These are phyloP conservation scores for Naematelia aurantialba DNA, from an alignment of 768 basidiomycete genomes.

Conservation along the genomic window DNA sequence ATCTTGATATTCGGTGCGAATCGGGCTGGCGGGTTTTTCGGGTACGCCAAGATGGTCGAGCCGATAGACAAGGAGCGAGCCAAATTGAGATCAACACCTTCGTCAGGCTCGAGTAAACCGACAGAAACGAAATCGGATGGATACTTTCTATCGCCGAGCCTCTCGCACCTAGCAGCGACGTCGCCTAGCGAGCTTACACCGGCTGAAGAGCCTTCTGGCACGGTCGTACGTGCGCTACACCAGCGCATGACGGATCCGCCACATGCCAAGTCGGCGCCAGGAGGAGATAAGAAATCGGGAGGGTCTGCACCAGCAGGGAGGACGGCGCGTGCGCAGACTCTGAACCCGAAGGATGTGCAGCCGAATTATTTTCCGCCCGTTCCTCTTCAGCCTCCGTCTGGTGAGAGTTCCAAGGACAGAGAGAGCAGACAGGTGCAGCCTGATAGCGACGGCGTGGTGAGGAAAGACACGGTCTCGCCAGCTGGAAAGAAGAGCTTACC, in stretches of 20 bases:
- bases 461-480: constrained; percentile 46
- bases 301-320: constrained; percentile 7
- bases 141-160: constrained; percentile 31
- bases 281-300: constrained; percentile 8
- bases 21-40: constrained; percentile 90
- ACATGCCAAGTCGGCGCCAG: constrained; percentile 1
- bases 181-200: constrained; percentile 35
- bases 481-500: constrained; percentile 31
- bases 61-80: constrained; percentile 31
- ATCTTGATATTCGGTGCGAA: constrained; percentile 89
- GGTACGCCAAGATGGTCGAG: constrained; percentile 71
- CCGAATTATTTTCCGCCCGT: constrained; percentile 26
- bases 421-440: constrained; percentile 6
- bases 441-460: constrained; percentile 39
- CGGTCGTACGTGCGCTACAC: constrained; percentile 6
- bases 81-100: neutral
- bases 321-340: constrained; percentile 17
- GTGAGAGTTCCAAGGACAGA: constrained; percentile 6
- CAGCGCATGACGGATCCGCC: constrained; percentile 32
- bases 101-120: neutral
- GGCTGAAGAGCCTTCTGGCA: constrained; percentile 16
- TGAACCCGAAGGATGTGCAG: constrained; percentile 26
- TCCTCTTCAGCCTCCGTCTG: constrained; percentile 3
- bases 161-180: constrained; percentile 21
- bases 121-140: neutral